Evolutionary conservation across 495 filamentous ascomycete genomes (phyloP).

Genomic region (Daldinia bambusicola): DNA sequence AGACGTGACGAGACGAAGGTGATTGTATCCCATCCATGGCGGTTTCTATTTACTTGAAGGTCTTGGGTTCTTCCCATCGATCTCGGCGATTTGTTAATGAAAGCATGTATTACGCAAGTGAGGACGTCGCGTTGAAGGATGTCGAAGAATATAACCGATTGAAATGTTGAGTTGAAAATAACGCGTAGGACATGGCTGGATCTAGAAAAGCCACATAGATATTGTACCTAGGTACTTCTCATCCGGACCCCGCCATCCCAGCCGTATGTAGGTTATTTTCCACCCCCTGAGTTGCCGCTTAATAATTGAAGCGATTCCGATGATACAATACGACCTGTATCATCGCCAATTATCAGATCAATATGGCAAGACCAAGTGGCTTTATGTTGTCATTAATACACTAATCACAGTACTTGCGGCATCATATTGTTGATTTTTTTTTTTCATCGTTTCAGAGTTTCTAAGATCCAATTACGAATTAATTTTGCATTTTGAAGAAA

Average conservation of each 20-base stretch:
- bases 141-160: background rate
- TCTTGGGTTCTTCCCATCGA: background rate
- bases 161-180: background rate
- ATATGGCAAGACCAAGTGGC: background rate
- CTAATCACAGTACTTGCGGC: background rate
- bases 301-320: slow-evolving; percentile 22
- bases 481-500: too few relatives aligned
- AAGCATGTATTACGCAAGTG: too few relatives aligned
- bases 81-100: too few relatives aligned
- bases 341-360: background rate
- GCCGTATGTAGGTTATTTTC: too few relatives aligned
- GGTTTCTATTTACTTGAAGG: background rate
- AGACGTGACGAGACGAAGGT: slow-evolving; percentile 4
- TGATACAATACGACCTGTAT: background rate
- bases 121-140: background rate
- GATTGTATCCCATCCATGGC: slow-evolving; percentile 10
- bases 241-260: background rate
- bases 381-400: background rate
- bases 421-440: too few relatives aligned
- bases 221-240: background rate
- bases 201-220: too few relatives aligned
- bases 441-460: too few relatives aligned
- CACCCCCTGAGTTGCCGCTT: background rate
- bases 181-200: too few relatives aligned
- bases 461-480: too few relatives aligned